Evolutionary conservation across 345 rosid genomes (phyloP).

Genomic region (Euphorbia pulcherrima): DNA sequence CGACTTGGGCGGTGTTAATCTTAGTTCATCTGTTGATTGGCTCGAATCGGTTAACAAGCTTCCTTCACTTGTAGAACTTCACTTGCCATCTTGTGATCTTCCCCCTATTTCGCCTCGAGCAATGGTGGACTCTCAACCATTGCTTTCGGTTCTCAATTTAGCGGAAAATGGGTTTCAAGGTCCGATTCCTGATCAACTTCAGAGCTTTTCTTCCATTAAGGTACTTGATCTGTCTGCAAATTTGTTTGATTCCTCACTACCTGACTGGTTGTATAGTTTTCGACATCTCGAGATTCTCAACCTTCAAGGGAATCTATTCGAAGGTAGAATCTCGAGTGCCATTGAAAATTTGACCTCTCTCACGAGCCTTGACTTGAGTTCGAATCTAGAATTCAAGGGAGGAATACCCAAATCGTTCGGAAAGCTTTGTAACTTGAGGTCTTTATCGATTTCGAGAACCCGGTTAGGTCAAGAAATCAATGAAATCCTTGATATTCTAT

Average conservation of each 20-base stretch:
- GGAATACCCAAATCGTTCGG: neutral
- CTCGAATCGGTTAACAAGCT: conserved; percentile 9
- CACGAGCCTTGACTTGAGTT: conserved; percentile 8
- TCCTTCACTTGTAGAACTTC: conserved; percentile 18
- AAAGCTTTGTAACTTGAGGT: conserved; percentile 1
- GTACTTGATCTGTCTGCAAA: neutral
- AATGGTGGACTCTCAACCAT: conserved; percentile 13
- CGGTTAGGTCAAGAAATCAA: neutral
- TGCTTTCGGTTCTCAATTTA: conserved; percentile 25
- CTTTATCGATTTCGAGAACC: neutral
- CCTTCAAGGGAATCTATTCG: neutral
- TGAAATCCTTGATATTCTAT: neutral
- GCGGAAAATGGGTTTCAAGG: neutral
- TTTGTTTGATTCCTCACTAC: neutral
- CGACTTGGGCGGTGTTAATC: conserved; percentile 10
- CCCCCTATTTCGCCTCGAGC: neutral
- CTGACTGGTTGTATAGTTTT: conserved; percentile 20
- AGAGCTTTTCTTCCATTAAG: neutral
- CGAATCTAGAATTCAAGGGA: neutral
- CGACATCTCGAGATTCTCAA: neutral
- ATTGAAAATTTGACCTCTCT: conserved; percentile 24
- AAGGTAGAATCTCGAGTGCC: conserved; percentile 20
- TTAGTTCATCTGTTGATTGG: conserved; percentile 12
- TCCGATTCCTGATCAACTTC: neutral
- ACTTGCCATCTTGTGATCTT: neutral